Evolutionary conservation across 176 grass and related monocot genomes (phyloP).

Genomic region (Oryza punctata): DNA sequence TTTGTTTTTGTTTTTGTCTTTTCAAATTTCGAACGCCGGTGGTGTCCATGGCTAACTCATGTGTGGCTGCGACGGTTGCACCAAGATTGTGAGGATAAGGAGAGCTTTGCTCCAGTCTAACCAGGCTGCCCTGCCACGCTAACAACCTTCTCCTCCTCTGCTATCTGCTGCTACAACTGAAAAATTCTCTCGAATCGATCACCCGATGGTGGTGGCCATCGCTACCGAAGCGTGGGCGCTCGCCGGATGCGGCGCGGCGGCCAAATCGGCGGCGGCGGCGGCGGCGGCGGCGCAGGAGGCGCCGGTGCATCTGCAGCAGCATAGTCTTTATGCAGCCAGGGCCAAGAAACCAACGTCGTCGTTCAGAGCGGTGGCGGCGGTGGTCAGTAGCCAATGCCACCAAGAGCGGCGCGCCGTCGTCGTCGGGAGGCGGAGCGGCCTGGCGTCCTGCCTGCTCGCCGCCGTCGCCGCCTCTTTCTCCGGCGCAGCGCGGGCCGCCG

Average conservation of each 20-base stretch:
- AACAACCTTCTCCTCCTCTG: background rate
- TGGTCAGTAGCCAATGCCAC: background rate
- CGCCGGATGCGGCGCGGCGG: constrained; percentile 29
- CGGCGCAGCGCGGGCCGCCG: constrained; percentile 36
- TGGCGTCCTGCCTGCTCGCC: constrained; percentile 53
- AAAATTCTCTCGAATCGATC: background rate
- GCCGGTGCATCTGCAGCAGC: background rate
- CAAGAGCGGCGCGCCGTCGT: constrained; percentile 4
- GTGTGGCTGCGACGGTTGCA: constrained; percentile 38
- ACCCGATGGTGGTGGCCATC: constrained; percentile 54
- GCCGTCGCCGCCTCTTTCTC: constrained; percentile 33
- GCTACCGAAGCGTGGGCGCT: constrained; percentile 48
- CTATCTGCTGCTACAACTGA: background rate
- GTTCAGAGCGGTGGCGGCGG: background rate
- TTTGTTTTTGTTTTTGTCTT: no score
- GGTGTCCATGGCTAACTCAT: constrained; percentile 3
- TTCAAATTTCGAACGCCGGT: background rate
- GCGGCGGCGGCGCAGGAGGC: background rate
- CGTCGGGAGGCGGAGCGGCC: constrained; percentile 43
- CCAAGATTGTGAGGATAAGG: constrained; percentile 49
- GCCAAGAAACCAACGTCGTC: constrained; percentile 25
- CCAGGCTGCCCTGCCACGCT: background rate
- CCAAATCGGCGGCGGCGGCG: constrained; percentile 13
- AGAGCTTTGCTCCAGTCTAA: background rate
- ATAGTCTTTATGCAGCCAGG: background rate